Conservation (phyloP, 306 rosid genomes). For the Macrotyloma uniflorum region DNA sequence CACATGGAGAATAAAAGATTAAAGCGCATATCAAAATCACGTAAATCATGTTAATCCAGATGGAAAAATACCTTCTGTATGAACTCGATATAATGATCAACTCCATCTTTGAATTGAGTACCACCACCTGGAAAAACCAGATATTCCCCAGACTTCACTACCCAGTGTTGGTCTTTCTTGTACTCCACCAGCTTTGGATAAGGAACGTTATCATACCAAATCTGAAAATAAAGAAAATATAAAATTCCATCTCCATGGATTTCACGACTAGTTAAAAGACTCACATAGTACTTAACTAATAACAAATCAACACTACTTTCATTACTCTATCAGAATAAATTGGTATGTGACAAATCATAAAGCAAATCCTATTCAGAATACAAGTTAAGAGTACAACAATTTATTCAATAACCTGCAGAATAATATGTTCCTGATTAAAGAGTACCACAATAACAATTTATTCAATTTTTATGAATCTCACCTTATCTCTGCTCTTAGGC, state of each 20-base stretch:
- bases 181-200: slow-evolving; percentile 89
- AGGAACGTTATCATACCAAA: slow-evolving; percentile 95
- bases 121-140: slow-evolving; percentile 94
- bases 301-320: slow-evolving; percentile 1
- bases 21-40: neutral
- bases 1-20: neutral
- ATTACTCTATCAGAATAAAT: neutral
- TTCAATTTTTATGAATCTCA: slow-evolving; percentile 76
- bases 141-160: slow-evolving; percentile 71
- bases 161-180: slow-evolving; percentile 97
- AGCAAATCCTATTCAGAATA: slow-evolving; percentile 23
- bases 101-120: slow-evolving; percentile 97
- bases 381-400: neutral
- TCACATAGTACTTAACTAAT: neutral
- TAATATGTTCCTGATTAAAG: neutral
- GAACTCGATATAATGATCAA: slow-evolving; percentile 61
- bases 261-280: slow-evolving; percentile 15
- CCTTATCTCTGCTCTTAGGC: slow-evolving; percentile 99
- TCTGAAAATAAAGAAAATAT: slow-evolving; percentile 44
- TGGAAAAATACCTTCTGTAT: slow-evolving; percentile 62
- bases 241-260: slow-evolving; percentile 2
- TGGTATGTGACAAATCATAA: slow-evolving; percentile 17
- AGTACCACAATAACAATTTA: neutral
- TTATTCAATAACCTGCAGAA: neutral
- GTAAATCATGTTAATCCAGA: neutral